These are phyloP conservation scores for Acacia melanoxylon DNA, from an alignment of 306 rosid species.

Conservation along the genomic window DNA sequence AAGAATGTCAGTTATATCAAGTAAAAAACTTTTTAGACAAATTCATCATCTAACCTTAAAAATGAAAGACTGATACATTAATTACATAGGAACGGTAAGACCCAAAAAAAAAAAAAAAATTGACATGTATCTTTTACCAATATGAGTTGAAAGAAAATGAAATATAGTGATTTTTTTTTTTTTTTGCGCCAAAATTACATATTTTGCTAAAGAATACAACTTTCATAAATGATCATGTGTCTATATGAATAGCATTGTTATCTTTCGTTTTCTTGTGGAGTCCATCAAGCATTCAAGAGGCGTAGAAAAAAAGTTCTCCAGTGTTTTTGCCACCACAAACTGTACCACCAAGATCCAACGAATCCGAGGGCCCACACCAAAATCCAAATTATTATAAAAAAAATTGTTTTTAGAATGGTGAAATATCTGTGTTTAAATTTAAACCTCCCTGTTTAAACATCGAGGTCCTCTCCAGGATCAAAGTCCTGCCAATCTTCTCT, in stretches of 20 bases:
- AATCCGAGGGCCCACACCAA: constrained; percentile 17
- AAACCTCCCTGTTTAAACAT: neutral
- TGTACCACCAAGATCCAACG: constrained; percentile 34
- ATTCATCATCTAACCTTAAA: no score
- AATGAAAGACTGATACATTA: no score
- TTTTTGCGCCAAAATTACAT: neutral
- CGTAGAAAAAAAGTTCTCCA: neutral
- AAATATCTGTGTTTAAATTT: constrained; percentile 13
- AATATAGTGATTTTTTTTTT: no score
- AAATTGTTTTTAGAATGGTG: neutral
- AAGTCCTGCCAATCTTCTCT: neutral
- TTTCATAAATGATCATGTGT: neutral
- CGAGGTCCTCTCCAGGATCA: neutral
- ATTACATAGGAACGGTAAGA: no score
- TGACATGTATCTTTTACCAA: no score
- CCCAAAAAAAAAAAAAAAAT: no score
- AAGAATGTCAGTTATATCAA: no score
- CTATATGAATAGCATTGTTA: neutral
- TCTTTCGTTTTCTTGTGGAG: neutral
- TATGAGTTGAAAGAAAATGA: no score
- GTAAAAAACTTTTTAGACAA: no score
- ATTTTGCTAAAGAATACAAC: neutral
- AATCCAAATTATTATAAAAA: neutral
- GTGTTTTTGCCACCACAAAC: neutral
- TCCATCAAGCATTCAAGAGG: neutral